Evolutionary conservation across 176 grass and related monocot genomes (phyloP).

Genomic region (Carex kokanica): DNA sequence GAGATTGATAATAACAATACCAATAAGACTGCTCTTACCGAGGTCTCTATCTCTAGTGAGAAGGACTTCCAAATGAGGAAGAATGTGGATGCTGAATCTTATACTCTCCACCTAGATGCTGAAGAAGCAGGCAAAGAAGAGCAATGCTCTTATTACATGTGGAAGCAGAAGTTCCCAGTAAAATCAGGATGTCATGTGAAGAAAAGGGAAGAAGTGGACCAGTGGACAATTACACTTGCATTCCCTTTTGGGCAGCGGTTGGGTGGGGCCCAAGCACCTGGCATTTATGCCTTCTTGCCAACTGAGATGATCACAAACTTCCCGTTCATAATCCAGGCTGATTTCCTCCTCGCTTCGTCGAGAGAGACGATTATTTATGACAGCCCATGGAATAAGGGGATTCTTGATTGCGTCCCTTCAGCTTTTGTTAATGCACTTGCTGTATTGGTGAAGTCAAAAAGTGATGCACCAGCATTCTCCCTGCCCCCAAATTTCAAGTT

Average conservation of each 20-base stretch:
- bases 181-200: slow-evolving; percentile 49
- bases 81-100: slow-evolving; percentile 55
- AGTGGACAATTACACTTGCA: slow-evolving; percentile 69
- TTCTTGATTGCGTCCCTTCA: slow-evolving; percentile 54
- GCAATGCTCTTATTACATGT: slow-evolving; percentile 62
- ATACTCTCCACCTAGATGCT: slow-evolving; percentile 47
- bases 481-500: slow-evolving; percentile 45
- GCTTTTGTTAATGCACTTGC: slow-evolving; percentile 62
- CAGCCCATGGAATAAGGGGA: slow-evolving; percentile 75
- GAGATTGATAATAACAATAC: slow-evolving; percentile 30
- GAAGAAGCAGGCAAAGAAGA: slow-evolving; percentile 37
- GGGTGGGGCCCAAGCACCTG: slow-evolving; percentile 28
- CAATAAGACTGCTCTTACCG: slow-evolving; percentile 13
- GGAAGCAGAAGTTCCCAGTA: slow-evolving; percentile 77
- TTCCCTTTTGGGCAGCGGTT: slow-evolving; percentile 46
- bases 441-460: slow-evolving; percentile 39
- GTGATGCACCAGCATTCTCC: slow-evolving; percentile 31
- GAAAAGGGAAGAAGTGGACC: slow-evolving; percentile 52
- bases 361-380: slow-evolving; percentile 55
- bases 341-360: slow-evolving; percentile 68
- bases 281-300: slow-evolving; percentile 69
- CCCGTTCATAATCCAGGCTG: slow-evolving; percentile 72
- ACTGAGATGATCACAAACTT: slow-evolving; percentile 71
- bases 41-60: slow-evolving; percentile 62
- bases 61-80: slow-evolving; percentile 35